Base-by-base conservation (phyloP, 2,329 filamentous ascomycete genomes). In the Diaporthe longicolla region DNA sequence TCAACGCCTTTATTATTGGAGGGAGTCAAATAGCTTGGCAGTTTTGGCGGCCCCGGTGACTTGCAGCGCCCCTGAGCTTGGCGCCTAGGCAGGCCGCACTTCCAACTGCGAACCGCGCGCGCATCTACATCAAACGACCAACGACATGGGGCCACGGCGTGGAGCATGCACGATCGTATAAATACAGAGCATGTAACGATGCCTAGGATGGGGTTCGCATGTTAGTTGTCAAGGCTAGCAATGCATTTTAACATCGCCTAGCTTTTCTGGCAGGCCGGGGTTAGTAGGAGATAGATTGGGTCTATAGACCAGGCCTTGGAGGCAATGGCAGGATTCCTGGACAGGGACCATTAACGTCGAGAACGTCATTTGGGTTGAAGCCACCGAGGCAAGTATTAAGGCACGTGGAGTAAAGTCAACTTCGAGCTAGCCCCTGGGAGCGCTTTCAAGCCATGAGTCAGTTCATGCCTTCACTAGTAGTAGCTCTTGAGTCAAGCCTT, bases 31-130 rank as follows among this genome's bases (percentile, higher is more conserved):
- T 26, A 55, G 24, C 26, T 32, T 55, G 10, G 52, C 52, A 29
- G 2, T 13, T 29, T 29, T 55, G 52, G 52, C 52, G 24, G 24
- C 26, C 13, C 52, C 29, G 4, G 24, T 17, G 24, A 26, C 52
- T 17, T 55, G 52, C 52, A 54, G 52, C 24, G 52, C 52, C n/a
- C 52, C 52, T 55, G 24, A 29, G 52, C 52, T 55, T 55, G 52
- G 52, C 52, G 24, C 26, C 52, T 32, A 11, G 52, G 52, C 52
- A 55, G 4, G 24, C 52, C 15, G 26, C 7, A 17, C n/a, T 26
- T 55, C 11, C 15, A 29, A 55, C 11, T 13, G 52, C 52, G 24
- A 26, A 29, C 24, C 52, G 52, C 52, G 52, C 52, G 52, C 24
- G 24, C 24, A 29, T 29, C 24, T 55, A 29, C 52, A 55, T 55